phyloP scores from a whole-genome alignment of 257 asterid genomes.

The Solanum raphanifolium region DNA sequence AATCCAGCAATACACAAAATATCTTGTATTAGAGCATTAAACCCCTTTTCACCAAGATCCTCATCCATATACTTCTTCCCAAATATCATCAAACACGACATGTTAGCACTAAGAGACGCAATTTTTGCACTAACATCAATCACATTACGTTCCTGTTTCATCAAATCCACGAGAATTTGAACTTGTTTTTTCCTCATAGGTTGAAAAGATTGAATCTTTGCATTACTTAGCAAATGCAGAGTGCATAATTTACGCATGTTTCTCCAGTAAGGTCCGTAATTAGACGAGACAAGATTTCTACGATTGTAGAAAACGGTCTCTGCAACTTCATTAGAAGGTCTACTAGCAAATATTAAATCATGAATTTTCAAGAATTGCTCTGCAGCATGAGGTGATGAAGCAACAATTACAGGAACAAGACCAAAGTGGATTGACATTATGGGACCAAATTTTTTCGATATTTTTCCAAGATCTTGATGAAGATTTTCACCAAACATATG shows the following conservation, averaged over 20 bases:
- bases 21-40: not conserved
- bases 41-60: not conserved
- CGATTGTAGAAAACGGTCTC: not conserved
- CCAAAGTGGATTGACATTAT: not conserved
- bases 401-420: not conserved
- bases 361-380: slow-evolving; percentile 6
- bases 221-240: not conserved
- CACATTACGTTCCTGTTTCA: not conserved
- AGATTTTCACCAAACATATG: not conserved
- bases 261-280: slow-evolving; percentile 8
- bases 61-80: slow-evolving; percentile 1
- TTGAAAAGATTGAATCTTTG: not conserved
- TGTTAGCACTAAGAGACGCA: not conserved
- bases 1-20: not conserved
- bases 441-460: not conserved
- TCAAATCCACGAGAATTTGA: not conserved
- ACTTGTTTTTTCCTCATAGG: slow-evolving; percentile 1
- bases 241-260: not conserved
- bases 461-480: not conserved
- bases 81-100: not conserved
- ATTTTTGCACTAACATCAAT: not conserved
- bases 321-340: not conserved
- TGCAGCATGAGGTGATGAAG: not conserved
- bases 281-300: not conserved
- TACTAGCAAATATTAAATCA: not conserved